Evolutionary conservation across 371 early-diverging fungal genomes (phyloP).

Genomic region (Umbelopsis sp.): DNA sequence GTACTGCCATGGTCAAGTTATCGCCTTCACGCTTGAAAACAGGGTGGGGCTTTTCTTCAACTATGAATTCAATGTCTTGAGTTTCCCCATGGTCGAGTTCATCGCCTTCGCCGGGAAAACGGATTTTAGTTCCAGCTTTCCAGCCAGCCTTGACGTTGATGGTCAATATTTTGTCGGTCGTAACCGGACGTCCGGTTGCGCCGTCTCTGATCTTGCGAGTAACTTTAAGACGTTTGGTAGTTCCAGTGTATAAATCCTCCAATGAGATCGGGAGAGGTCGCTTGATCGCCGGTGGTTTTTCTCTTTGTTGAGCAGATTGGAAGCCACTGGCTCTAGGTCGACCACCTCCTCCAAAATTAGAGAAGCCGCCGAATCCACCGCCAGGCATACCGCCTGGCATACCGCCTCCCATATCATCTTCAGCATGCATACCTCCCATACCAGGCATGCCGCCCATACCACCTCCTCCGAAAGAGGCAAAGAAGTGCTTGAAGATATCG

Average conservation of each 20-base stretch:
- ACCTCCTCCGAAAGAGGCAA: conserved; percentile 69
- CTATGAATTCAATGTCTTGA: conserved; percentile 92
- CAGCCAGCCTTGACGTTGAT: conserved; percentile 95
- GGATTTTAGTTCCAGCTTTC: conserved; percentile 98
- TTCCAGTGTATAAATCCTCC: conserved; percentile 94
- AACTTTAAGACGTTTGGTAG: conserved; percentile 92
- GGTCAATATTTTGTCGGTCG: conserved; percentile 83
- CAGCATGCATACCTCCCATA: conserved; percentile 33
- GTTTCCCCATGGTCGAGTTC: conserved; percentile 76
- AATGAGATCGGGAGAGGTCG: conserved; percentile 79
- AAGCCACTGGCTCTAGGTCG: conserved; percentile 21
- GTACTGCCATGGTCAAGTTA: conserved; percentile 70
- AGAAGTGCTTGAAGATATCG: conserved; percentile 90
- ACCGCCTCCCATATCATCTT: conserved; percentile 28
- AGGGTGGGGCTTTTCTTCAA: conserved; percentile 95
- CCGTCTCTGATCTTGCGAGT: conserved; percentile 70
- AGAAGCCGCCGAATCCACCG: conserved; percentile 25
- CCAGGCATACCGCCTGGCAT: conserved; percentile 49
- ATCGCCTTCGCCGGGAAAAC: conserved; percentile 93
- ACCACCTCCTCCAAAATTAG: conserved; percentile 22
- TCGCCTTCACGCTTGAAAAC: conserved; percentile 91
- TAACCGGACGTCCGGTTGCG: conserved; percentile 47
- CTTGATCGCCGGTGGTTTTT: conserved; percentile 66
- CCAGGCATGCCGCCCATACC: conserved; percentile 45
- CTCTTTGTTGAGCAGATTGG: conserved; percentile 20